Evolutionary conservation across 2,329 filamentous ascomycete species (phyloP).

Genomic region (Colletotrichum lupini): DNA sequence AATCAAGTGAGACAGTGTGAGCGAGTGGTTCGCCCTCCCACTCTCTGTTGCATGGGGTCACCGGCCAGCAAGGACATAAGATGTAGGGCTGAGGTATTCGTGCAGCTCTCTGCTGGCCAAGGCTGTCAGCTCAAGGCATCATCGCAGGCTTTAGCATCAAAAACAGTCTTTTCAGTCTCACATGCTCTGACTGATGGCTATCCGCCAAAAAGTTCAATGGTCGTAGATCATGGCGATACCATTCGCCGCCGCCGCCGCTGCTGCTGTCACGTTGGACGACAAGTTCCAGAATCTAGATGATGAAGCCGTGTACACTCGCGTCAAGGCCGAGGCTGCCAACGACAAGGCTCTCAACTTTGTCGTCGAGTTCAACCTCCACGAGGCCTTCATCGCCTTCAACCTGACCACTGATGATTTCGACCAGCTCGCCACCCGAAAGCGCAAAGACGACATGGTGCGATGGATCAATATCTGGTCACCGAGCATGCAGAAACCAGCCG

Average conservation of each 20-base stretch:
- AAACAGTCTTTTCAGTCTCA: not conserved
- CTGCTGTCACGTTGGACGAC: constrained; percentile 5
- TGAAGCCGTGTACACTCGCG: constrained; percentile 54
- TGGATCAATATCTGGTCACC: constrained; percentile 85
- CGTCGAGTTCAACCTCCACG: constrained; percentile 69
- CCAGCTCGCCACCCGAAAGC: constrained; percentile 46
- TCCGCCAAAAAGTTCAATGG: not conserved
- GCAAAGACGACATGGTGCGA: constrained; percentile 54
- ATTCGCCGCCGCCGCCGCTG: not conserved
- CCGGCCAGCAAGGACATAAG: no score
- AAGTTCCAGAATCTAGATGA: constrained; percentile 67
- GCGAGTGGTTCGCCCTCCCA: not conserved
- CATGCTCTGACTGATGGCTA: not conserved
- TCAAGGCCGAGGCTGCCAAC: constrained; percentile 52
- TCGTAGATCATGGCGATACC: not conserved
- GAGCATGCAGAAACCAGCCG: constrained; percentile 64
- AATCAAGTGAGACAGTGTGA: not conserved
- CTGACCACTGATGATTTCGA: constrained; percentile 56
- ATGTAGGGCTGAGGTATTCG: not conserved
- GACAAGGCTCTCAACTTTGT: constrained; percentile 67
- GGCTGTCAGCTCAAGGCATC: not conserved
- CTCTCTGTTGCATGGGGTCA: not conserved
- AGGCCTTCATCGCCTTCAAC: constrained; percentile 67
- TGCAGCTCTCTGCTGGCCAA: not conserved
- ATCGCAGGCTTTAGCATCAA: not conserved